Percentiles rank a stretch among this genome's conserved stretches.
Evolutionary conservation across 305 asterid species (phyloP).

Genomic region (Plantago coronopus): DNA sequence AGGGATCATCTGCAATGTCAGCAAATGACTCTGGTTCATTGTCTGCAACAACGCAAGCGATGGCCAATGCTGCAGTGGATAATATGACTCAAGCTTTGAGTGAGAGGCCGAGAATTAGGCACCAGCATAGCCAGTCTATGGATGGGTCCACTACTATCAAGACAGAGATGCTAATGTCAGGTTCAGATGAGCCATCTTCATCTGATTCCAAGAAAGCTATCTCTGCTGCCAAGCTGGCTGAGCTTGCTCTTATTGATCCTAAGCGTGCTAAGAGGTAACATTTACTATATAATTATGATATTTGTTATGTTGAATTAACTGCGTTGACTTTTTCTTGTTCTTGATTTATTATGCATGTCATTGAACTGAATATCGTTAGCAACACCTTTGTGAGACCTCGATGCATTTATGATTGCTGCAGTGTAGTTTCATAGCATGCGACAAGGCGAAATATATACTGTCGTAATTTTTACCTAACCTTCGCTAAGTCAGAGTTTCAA

Average conservation of each 20-base stretch:
- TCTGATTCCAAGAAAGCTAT: slow-evolving; percentile 78
- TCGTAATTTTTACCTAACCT: background rate
- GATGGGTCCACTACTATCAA: slow-evolving; percentile 90
- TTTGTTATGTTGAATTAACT: background rate
- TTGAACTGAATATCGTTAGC: slow-evolving; percentile 1
- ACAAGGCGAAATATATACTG: background rate
- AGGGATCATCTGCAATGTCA: slow-evolving; percentile 57
- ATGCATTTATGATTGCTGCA: background rate
- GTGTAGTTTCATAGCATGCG: background rate
- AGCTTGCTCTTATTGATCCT: slow-evolving; percentile 94
- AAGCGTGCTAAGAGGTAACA: slow-evolving; percentile 93
- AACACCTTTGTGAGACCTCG: background rate
- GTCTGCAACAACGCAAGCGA: slow-evolving; percentile 22
- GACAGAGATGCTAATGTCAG: slow-evolving; percentile 80
- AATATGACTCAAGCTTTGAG: slow-evolving; percentile 31
- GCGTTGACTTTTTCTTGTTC: background rate
- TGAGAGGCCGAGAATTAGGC: slow-evolving; percentile 80
- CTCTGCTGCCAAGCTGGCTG: slow-evolving; percentile 98
- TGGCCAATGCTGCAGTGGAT: slow-evolving; percentile 32
- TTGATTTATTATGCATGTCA: slow-evolving; percentile 10
- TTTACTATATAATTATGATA: slow-evolving; percentile 13
- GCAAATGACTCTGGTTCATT: slow-evolving; percentile 38
- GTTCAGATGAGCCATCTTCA: slow-evolving; percentile 65
- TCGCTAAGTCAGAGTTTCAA: background rate
- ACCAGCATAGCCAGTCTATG: slow-evolving; percentile 98